Conservation (phyloP, 2,329 filamentous ascomycete species). For the Alternaria brassicae region DNA sequence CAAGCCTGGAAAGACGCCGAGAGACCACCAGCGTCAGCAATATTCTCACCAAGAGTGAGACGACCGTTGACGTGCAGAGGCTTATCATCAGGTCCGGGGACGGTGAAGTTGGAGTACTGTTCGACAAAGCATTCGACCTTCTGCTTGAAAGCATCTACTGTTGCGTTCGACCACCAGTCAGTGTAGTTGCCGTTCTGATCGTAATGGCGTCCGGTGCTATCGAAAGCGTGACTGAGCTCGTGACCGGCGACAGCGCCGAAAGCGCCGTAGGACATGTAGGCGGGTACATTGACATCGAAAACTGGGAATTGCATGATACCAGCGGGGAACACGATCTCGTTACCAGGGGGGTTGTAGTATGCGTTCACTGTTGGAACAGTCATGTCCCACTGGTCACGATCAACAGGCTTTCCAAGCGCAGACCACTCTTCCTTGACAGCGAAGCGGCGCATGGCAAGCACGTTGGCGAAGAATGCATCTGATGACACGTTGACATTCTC, state of each 20-base stretch:
- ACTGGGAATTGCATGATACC: slow-evolving; percentile 73
- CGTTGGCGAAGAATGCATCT: slow-evolving; percentile 65
- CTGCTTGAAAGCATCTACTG: slow-evolving; percentile 64
- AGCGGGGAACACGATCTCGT: slow-evolving; percentile 73
- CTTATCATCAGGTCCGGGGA: slow-evolving; percentile 63
- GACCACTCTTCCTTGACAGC: slow-evolving; percentile 62
- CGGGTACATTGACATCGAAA: slow-evolving; percentile 68
- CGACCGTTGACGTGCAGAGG: slow-evolving; percentile 68
- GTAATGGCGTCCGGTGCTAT: slow-evolving; percentile 69
- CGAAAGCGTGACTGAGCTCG: slow-evolving; percentile 74
- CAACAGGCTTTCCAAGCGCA: slow-evolving; percentile 65
- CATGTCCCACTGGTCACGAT: slow-evolving; percentile 68
- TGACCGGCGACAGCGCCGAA: slow-evolving; percentile 73
- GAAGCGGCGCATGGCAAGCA: slow-evolving; percentile 59
- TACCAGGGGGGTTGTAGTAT: slow-evolving; percentile 69
- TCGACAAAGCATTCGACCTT: slow-evolving; percentile 70
- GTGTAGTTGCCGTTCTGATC: slow-evolving; percentile 70
- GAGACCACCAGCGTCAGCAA: slow-evolving; percentile 73
- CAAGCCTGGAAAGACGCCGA: slow-evolving; percentile 70
- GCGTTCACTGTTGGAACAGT: slow-evolving; percentile 67
- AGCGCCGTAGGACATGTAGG: slow-evolving; percentile 72
- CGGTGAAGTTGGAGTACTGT: slow-evolving; percentile 69
- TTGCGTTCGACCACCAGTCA: slow-evolving; percentile 71
- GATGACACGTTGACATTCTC: slow-evolving; percentile 58
- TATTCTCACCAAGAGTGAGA: slow-evolving; percentile 72